These are phyloP conservation scores for Echinochloa phyllopogon DNA, from an alignment of 176 grass and related monocot species.

Conservation along the genomic window DNA sequence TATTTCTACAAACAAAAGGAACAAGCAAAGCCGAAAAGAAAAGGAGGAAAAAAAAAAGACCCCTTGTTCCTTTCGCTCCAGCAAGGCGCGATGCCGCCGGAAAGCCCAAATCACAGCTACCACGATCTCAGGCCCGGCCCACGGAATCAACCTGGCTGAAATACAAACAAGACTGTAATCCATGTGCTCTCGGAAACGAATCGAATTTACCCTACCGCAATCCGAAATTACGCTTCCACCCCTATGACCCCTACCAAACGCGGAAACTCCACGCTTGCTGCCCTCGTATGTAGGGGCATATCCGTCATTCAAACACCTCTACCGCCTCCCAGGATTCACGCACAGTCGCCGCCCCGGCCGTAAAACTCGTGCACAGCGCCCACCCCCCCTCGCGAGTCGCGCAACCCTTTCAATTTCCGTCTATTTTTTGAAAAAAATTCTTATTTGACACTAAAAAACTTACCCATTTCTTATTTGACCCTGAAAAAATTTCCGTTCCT, in stretches of 20 bases:
- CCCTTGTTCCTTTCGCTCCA: background rate
- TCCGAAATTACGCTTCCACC: background rate
- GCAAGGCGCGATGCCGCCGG: background rate
- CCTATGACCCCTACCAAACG: background rate
- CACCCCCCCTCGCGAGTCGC: slow-evolving; percentile 16
- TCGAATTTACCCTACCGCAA: background rate
- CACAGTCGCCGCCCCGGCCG: background rate
- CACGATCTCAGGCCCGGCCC: slow-evolving; percentile 1
- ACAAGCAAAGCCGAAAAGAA: background rate
- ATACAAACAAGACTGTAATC: background rate
- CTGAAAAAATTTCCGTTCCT: too few species aligned
- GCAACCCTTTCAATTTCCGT: slow-evolving; percentile 18
- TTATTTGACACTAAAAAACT: too few species aligned
- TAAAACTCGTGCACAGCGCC: slow-evolving; percentile 51
- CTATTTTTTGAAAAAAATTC: too few species aligned
- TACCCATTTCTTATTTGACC: too few species aligned
- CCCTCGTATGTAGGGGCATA: background rate
- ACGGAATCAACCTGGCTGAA: background rate
- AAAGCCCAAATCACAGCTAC: background rate
- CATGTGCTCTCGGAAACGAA: background rate
- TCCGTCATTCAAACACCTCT: background rate
- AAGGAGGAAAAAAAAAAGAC: background rate
- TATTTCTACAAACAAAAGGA: background rate
- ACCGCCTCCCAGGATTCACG: background rate
- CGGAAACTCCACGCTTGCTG: background rate